Conservation (phyloP, 2,329 filamentous ascomycete genomes). For the Dactylellina leptospora region DNA sequence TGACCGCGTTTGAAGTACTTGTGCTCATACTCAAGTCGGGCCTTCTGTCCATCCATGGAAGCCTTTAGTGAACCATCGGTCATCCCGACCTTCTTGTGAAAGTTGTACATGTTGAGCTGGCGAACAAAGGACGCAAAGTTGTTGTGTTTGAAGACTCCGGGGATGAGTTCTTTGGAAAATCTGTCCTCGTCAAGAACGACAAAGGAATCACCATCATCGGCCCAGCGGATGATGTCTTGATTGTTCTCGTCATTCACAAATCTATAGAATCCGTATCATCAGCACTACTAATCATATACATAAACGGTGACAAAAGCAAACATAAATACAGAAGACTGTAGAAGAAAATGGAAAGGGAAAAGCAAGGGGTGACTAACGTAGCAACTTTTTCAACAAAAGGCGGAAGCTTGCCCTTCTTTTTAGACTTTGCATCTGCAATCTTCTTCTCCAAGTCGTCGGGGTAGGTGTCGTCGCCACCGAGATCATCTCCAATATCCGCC, state of each 20-base stretch:
- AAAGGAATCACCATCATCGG: constrained; percentile 93
- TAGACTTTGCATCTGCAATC: constrained; percentile 80
- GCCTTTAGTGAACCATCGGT: constrained; percentile 98
- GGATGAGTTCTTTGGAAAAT: constrained; percentile 77
- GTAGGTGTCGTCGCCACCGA: constrained; percentile 72
- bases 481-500: constrained; percentile 59
- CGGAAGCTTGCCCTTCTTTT: constrained; percentile 83
- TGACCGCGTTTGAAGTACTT: constrained; percentile 93
- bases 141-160: constrained; percentile 80
- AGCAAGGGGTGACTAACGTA: constrained; percentile 36
- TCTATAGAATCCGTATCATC: constrained; percentile 64
- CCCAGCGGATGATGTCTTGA: constrained; percentile 95
- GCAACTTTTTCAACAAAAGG: constrained; percentile 88
- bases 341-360: constrained; percentile 7
- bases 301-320: neutral
- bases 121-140: constrained; percentile 81
- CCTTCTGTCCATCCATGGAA: constrained; percentile 96
- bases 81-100: constrained; percentile 78
- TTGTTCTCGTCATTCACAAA: constrained; percentile 94
- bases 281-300: too few relatives aligned
- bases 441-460: constrained; percentile 74
- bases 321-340: neutral
- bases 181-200: constrained; percentile 96
- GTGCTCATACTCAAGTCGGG: constrained; percentile 97
- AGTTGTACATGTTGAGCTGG: constrained; percentile 73